Base-by-base conservation (phyloP, 805 yeast species). In the Metschnikowia henanensis region DNA sequence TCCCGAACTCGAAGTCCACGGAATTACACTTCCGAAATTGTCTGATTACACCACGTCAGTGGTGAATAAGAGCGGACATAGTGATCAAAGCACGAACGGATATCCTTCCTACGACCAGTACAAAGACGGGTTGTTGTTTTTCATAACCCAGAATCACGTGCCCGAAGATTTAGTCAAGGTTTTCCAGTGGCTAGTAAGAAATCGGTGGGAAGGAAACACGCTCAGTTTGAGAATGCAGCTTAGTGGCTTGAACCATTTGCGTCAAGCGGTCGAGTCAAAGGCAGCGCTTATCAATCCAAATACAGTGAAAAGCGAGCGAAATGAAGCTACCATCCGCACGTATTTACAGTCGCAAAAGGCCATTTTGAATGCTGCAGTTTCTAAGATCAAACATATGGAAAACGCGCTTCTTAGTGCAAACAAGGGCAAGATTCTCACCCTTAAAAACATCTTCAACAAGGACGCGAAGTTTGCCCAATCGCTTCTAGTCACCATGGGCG, bases 241-340 rank as follows among this genome's bases (percentile, higher is more conserved):
- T 10, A 84, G 83, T 37, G 91, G 90, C 0, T 56, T 81, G 23
- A 73, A 75, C 48, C 78, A 81, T 51, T 56, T 84, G 30, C 61
- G 74, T 18, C 55, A 65, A 9, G 79, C 87, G 2, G 50, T 84
- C 9, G 72, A 70, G 19, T 64, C 77, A n/a, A 84, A 84, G 52
- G 45, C 74, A 2, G 62, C 61, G 0, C 56, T 70, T 2, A 60
- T 76, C 23, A 56, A 67, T 9, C 66, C 66, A 0, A 54, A 52
- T n/a, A 35, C 39, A 4, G 39, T 44, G 19, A 19, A 41, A 17
- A 25, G 33, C n/a, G 28, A 50, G 9, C 17, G 15, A 3, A 54
- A 58, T 30, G 41, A 36, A 16, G 36, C 38, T 15, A 53, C 57
- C n/a, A 66, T 78, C 6, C 73, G 69, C 46, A 59, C 60, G 4